Evolutionary conservation across 306 rosid genomes (phyloP).

Genomic region (Styphnolobium japonicum): DNA sequence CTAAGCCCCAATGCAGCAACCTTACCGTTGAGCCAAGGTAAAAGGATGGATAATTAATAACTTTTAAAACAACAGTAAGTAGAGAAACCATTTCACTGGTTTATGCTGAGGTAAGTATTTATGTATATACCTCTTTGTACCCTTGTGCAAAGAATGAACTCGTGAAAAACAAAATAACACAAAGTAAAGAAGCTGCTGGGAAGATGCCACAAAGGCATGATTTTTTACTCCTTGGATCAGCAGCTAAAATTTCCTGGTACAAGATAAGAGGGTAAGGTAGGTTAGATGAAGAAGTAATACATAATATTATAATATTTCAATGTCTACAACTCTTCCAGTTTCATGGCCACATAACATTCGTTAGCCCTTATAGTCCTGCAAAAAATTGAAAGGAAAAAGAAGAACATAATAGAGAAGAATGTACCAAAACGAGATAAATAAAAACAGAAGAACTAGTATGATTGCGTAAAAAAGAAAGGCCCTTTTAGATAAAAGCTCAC

Average conservation of each 20-base stretch:
- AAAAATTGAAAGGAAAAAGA: background rate
- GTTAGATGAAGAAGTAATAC: background rate
- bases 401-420: too few relatives aligned
- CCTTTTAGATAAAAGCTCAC: background rate
- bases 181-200: conserved; percentile 49
- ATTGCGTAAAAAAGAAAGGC: background rate
- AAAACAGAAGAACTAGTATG: background rate
- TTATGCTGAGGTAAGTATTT: background rate
- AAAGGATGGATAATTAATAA: background rate
- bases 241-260: conserved; percentile 34
- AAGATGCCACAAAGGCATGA: conserved; percentile 42
- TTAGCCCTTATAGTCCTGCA: background rate
- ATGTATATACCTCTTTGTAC: conserved; percentile 46
- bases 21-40: too few relatives aligned
- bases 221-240: conserved; percentile 38
- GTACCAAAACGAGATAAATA: too few relatives aligned
- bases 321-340: background rate
- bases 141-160: conserved; percentile 36
- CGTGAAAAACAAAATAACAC: conserved; percentile 39
- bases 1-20: too few relatives aligned
- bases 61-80: background rate
- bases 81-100: background rate
- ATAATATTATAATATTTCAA: background rate
- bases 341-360: background rate
- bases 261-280: background rate